Evolutionary conservation across 768 basidiomycete species (phyloP), one percentile per base, ranked within the genome.

Genomic region (Pholiota conissans): DNA sequence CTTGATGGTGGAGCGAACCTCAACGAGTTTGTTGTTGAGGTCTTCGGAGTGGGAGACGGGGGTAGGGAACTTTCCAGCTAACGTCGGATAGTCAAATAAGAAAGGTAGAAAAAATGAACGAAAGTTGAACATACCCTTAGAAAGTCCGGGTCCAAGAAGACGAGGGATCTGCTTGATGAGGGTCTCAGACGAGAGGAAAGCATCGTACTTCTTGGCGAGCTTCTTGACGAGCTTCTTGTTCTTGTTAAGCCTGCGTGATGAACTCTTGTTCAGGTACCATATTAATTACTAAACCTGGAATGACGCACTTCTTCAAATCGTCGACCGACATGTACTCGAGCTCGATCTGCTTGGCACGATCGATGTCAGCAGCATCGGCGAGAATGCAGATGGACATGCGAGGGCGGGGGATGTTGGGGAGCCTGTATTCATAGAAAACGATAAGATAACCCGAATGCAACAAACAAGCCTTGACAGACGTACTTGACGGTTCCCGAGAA

Each of bases 151-250:
- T 59, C 97, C 97, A 61, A 99, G 87, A 52, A 98, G 87, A 95
- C 97, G 96, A 65, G 97, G 97, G 60, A 99, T 98, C 80, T 98
- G 96, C 84, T 97, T 98, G 84, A 99, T 98, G 65, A 99, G 84
- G 60, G 93, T 79, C 76, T 99, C 97, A 57, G 97, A 98, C 32
- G 96, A 86, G 64, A 99, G 80, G 89, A 99, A 99, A 58, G 96
- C 95, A 68, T 99, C 95, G 80, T 98, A 95, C 75, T 98, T 98
- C 84, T 98, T 98, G 65, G 96, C 96, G 66, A 98, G 91, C 82
- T 97, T 97, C 85, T 98, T 99, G 71, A 98, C 97, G 61, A 99
- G 92, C 81, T 99, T 99, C 84, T 99, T 98, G 86, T 98, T 99
- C 82, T 97, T 96, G 89, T 96, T 97, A 63, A 98, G 85, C 78